Base-by-base conservation (phyloP, 345 rosid species). In the Draba incana region DNA sequence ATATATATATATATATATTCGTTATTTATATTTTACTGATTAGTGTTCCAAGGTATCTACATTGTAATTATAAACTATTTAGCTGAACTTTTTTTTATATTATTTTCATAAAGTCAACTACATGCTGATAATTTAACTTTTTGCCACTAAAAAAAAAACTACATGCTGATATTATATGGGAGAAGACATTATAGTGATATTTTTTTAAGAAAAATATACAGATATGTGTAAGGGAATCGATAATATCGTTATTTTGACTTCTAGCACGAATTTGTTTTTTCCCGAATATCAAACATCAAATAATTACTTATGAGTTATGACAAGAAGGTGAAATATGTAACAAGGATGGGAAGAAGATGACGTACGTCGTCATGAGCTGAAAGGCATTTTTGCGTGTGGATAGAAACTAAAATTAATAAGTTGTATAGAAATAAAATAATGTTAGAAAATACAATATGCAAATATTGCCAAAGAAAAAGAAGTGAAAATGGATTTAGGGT, bases 291-390 rank as follows among this genome's bases (percentile, higher is more conserved):
- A 58, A 74, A 66, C 60, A 52, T 51, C 62, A 74, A 74, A 52
- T 59, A 52, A 44, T 66, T 54, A 37, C 62, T 4, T 39, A 56
- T 68, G 78, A 37, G 56, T 4, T 39, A 56, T 68, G 78, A 75
- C 74, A 56, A 68, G 78, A 75, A 59, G 74, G 74, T 68, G 70
- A 75, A 55, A 43, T 59, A 54, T 74, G 45, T 38, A 68, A 61
- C 64, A 41, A 66, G 60, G 59, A 15, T 27, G 46, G 46, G 43
- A 51, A 52, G 67, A 60, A 33, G 69, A 42, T 74, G 78, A 68
- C 73, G 64, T 54, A 55, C 69, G 74, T 68, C 46, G 63, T 54
- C 74, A 68, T 68, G 64, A 60, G 63, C 72, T 60, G 49, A 68
- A 67, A 37, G 39, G 13, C 57, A 68, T 12, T 60, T 75, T 68